Evolutionary conservation across 2,329 filamentous ascomycete genomes (phyloP), one percentile per base, ranked within the genome.

Genomic region (Dactylonectria estremocensis): DNA sequence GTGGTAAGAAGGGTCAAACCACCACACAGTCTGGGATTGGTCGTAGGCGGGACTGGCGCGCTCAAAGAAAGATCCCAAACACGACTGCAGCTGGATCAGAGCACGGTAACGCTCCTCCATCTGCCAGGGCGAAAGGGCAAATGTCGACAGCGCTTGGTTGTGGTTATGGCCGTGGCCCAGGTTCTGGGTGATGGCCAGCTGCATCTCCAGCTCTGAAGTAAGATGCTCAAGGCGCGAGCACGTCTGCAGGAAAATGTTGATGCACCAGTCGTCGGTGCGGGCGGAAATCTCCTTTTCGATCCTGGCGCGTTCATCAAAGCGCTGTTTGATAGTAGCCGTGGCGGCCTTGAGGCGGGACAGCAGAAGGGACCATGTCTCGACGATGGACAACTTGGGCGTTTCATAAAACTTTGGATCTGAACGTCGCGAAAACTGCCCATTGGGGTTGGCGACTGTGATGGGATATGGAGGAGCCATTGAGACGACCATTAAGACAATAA

Each of bases 101-200:
- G 64, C 64, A 6, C 64, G 64, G 28, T 67, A 67, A 5, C 64
- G 64, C 40, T 67, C 64, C 54, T 67, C 64, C 64, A 67, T 67
- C 54, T 67, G 64, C 64, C 64, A 67, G 13, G 64, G 64, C 11
- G 46, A 37, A 20, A 67, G 64, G 24, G 49, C 37, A 14, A 67
- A 67, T 48, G 40, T 45, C 28, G 64, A 59, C 49, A 67, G 28
- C 3, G 56, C 56, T 61, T 61, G 64, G 46, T 3, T 28, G 11
- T 37, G 50, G 22, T 35, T 59, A 3, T 46, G 59, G n/a, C 18
- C 37, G 8, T 59, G 54, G 13, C 61, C 37, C 13, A 67, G 28
- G 28, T 57, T 58, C 11, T 64, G 40, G 8, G 64, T 67, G 35
- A 67, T 67, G 48, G 64, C 64, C 6, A 67, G 40, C 43, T 67